Evolutionary conservation across 805 yeast species (phyloP), one percentile per base, ranked within the genome.

Genomic region (Kodamaea laetipori): DNA sequence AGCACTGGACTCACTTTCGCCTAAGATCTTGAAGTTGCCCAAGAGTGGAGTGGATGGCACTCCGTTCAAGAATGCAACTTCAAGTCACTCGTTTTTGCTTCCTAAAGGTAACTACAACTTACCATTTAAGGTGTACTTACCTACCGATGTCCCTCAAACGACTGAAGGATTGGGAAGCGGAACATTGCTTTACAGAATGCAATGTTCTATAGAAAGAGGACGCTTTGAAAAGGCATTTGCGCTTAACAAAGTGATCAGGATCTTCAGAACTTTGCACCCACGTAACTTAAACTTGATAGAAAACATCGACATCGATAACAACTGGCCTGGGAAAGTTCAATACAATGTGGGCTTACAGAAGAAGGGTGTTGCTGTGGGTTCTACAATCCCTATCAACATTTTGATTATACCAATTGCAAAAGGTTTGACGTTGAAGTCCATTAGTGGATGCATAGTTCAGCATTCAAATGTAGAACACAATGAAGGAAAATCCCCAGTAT

Each of bases 271-370:
- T 0, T 64, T 74, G 12, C 66, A 73, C 16, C 69, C 71, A 0
- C 56, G 66, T 9, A 73, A 66, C 53, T 43, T 70, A 30, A 58
- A 64, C 28, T 53, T 74, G 13, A 55, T 60, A 24, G 78, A 76
- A 49, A 69, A 67, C 36, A 67, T 74, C 32, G 73, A 76, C 18
- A 68, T 77, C 38, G 69, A 68, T 46, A 76, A 74, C 51, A 64
- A 73, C 2, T 78, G 83, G 83, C 74, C 80, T 0, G 71, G 70
- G 0, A 77, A 77, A 49, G 63, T 76, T 18, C 79, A 77, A 48
- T 78, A 78, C 51, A 67, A 65, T 37, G 79, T 78, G 3, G 55
- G 61, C 35, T 47, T 77, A 16, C 69, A 69, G 1, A 64, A 61
- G 34, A 73, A 68, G 42, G 77, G 73, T 0, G 56, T 78, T 3